Evolutionary conservation across 306 rosid species (phyloP).

Genomic region (Leucaena leucocephala): DNA sequence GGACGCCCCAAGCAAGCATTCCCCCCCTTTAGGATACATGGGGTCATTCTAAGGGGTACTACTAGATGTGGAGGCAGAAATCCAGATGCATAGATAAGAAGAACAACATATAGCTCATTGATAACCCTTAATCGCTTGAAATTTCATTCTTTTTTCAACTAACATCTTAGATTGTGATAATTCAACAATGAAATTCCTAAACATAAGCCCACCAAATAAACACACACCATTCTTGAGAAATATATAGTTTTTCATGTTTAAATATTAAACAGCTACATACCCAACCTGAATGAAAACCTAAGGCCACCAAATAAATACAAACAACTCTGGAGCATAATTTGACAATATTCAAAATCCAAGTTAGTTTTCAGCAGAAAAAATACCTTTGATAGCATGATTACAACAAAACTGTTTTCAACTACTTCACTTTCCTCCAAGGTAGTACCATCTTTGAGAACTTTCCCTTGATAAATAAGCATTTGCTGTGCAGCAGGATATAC

Average conservation of each 20-base stretch:
- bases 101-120: not conserved
- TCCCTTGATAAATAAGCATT: conserved; percentile 95
- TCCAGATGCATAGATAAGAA: not conserved
- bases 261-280: conserved; percentile 6
- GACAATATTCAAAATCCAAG: not conserved
- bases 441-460: conserved; percentile 80
- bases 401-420: conserved; percentile 84
- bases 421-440: conserved; percentile 85
- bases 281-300: not conserved
- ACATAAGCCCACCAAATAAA: conserved; percentile 2
- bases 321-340: not conserved
- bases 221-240: not conserved
- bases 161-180: not conserved
- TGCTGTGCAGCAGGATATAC: conserved; percentile 87
- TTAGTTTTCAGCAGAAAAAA: not conserved
- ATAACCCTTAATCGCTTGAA: conserved; percentile 3
- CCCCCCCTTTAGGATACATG: conserved; percentile 6
- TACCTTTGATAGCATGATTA: conserved; percentile 93
- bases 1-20: conserved; percentile 1
- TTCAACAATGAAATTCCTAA: not conserved
- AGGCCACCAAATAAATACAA: not conserved
- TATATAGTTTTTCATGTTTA: not conserved
- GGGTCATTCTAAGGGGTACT: not conserved
- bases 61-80: not conserved
- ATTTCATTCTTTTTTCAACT: not conserved